Evolutionary conservation across 768 basidiomycete species (phyloP), one percentile per base, ranked within the genome.

Genomic region (Naganishia vaughanmartiniae): DNA sequence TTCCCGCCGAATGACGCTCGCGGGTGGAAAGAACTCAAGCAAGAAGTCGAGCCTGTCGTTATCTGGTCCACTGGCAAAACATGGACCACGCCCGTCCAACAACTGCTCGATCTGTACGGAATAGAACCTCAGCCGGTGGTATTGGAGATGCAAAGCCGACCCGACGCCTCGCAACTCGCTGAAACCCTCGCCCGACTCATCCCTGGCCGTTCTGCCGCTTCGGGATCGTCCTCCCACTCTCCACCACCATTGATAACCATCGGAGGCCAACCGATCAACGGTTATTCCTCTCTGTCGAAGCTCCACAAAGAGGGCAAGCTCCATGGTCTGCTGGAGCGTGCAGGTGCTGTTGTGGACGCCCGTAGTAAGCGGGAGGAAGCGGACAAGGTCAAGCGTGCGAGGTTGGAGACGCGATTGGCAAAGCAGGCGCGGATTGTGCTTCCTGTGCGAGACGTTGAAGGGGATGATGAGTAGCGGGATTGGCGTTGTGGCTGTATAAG

Each of bases 1-100:
- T 70, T 79, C 39, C 68, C 5, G 31, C 55, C 5, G 71, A 74
- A 34, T 57, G 72, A 48, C 66, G 54, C 15, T 42, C 66, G 54
- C 11, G 75, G 76, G 69, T 65, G 79, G 30, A 66, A 70, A 2
- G 79, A 81, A 63, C 71, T 81, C 5, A 74, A 76, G 45, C 28
- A 53, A 1, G 79, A 81, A 48, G 67, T 73, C 11, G 75, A 73
- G 24, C 73, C 76, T 31, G 77, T 81, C 0, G 73, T 79, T n/a
- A 65, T 81, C 45, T 81, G 78, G 78, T 76, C 75, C 45, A 74
- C 75, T 19, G 71, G 72, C 24, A 57, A 77, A 39, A 74, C 74
- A 73, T 66, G 54, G 58, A 69, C 71, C 5, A 60, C 36, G 14
- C 60, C 67, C 14, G 54, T 72, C 6, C 26, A 65, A 42, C 33